A percentile compares a stretch with the other conserved stretches of the same genome.
phyloP scores from a whole-genome alignment of 352 stramenopile species.

The Pythium rishiriense region DNA sequence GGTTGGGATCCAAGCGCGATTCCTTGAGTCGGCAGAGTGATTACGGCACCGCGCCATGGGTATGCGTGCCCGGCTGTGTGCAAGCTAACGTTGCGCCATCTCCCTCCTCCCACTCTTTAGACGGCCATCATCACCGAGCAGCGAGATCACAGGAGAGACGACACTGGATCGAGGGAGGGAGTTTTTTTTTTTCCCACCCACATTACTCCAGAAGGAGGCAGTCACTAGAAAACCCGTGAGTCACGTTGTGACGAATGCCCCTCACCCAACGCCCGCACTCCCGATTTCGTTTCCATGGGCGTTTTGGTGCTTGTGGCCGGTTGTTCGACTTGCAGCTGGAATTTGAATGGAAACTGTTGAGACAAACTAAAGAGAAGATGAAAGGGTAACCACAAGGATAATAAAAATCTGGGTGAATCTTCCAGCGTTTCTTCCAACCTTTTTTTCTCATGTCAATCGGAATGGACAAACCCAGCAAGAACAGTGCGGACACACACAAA shows the following conservation, averaged over 20 bases:
- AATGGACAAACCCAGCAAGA: neutral
- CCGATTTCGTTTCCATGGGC: slow-evolving; percentile 1
- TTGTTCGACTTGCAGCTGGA: neutral
- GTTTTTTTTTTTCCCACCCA: too few relatives aligned
- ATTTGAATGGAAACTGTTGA: neutral
- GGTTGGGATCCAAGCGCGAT: too few relatives aligned
- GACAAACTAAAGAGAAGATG: neutral
- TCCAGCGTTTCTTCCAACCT: too few relatives aligned
- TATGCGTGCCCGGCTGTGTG: neutral
- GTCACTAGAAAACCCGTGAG: neutral
- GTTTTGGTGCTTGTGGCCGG: neutral
- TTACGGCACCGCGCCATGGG: neutral
- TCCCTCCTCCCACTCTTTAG: slow-evolving; percentile 1
- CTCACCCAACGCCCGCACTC: neutral
- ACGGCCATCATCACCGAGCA: neutral
- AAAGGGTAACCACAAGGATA: neutral
- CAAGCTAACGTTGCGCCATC: slow-evolving; percentile 5
- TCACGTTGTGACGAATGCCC: neutral
- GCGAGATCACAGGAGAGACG: neutral
- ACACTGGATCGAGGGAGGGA: neutral
- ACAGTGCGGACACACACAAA: neutral
- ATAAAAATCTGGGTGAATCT: neutral
- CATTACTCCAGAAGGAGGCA: neutral
- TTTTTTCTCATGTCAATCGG: too few relatives aligned
- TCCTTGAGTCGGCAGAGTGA: neutral